Conservation (phyloP, 306 rosid genomes). For the Quercus aquifolioides region DNA sequence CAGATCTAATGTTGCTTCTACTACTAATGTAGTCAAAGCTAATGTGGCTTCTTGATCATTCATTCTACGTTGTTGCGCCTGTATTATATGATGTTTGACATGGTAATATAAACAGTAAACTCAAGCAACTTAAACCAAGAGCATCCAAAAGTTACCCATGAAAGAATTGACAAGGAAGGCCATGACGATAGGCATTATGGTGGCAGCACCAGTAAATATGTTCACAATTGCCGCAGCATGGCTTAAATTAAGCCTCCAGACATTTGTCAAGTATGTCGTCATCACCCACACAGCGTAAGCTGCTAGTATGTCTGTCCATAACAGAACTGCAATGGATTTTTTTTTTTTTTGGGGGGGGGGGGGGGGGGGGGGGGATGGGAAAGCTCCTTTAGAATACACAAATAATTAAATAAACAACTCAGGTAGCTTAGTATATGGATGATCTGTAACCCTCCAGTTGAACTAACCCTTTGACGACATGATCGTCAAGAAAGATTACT, state of each 20-base stretch:
- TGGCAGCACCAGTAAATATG: slow-evolving; percentile 6
- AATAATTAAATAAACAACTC: neutral
- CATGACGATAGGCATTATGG: slow-evolving; percentile 18
- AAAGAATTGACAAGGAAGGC: slow-evolving; percentile 13
- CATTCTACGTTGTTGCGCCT: too few relatives aligned
- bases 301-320: slow-evolving; percentile 2
- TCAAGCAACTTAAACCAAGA: neutral
- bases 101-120: too few relatives aligned
- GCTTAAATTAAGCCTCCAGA: slow-evolving; percentile 16
- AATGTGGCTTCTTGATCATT: too few relatives aligned
- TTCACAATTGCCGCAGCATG: slow-evolving; percentile 32
- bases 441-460: neutral
- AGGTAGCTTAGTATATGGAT: neutral
- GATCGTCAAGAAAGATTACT: accelerated
- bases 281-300: slow-evolving; percentile 7
- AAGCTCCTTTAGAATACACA: neutral
- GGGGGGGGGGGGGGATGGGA: neutral
- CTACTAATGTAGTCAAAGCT: too few relatives aligned
- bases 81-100: too few relatives aligned
- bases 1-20: too few relatives aligned
- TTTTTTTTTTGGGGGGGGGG: too few relatives aligned
- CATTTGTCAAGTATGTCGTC: slow-evolving; percentile 22
- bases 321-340: neutral
- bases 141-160: slow-evolving; percentile 10
- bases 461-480: too few relatives aligned